Evolutionary conservation across 495 filamentous ascomycete species (phyloP).

Genomic region (Polyplosphaeria fusca): DNA sequence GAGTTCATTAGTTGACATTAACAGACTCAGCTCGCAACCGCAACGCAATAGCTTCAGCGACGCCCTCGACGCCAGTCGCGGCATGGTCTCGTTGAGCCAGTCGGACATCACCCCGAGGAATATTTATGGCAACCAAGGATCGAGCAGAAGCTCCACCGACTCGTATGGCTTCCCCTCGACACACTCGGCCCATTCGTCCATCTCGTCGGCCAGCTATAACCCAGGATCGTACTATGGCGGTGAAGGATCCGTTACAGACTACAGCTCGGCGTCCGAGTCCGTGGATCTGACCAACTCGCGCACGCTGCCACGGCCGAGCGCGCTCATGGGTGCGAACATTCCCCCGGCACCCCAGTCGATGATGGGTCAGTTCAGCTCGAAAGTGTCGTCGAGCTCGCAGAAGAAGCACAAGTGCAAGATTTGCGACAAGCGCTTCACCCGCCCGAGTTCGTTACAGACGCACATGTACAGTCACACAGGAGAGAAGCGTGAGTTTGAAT

Average conservation of each 20-base stretch:
- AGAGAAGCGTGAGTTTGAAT: constrained; percentile 85
- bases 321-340: constrained; percentile 60
- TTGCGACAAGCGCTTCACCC: constrained; percentile 97
- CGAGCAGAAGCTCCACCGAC: constrained; percentile 70
- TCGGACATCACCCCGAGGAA: constrained; percentile 74
- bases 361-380: constrained; percentile 99
- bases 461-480: constrained; percentile 99
- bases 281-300: constrained; percentile 76
- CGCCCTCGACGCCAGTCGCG: constrained; percentile 81
- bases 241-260: constrained; percentile 91
- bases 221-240: constrained; percentile 65
- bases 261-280: constrained; percentile 84
- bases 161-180: constrained; percentile 89
- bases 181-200: constrained; percentile 91
- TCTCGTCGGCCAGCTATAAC: constrained; percentile 74
- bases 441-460: constrained; percentile 92
- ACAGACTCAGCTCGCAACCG: constrained; percentile 57
- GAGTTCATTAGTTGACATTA: constrained; percentile 61
- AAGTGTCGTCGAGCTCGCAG: constrained; percentile 90
- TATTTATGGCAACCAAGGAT: constrained; percentile 68
- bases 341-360: constrained; percentile 91
- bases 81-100: constrained; percentile 95
- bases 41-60: constrained; percentile 66
- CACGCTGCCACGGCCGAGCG: constrained; percentile 76
- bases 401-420: constrained; percentile 99